A percentile compares a stretch with the other conserved stretches of the same genome.
phyloP scores from a whole-genome alignment of 2,329 filamentous ascomycete genomes.

The Fusarium sp. region DNA sequence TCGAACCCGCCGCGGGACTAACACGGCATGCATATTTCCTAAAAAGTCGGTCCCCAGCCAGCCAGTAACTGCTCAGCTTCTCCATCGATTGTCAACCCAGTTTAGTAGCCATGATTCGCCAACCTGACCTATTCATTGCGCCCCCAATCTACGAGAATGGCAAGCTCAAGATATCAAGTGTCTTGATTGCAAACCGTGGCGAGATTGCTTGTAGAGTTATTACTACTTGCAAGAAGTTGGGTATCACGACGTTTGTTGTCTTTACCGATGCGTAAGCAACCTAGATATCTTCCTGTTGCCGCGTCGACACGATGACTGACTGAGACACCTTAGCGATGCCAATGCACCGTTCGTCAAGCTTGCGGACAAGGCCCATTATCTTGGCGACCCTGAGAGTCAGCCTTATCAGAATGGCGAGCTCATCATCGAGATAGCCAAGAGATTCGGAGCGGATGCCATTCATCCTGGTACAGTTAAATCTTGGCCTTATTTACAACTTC shows the following conservation, averaged over 20 bases:
- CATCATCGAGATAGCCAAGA: not conserved
- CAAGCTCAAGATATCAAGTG: not conserved
- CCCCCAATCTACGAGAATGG: not conserved
- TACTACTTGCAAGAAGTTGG: not conserved
- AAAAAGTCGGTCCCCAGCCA: not conserved
- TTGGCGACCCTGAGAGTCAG: not conserved
- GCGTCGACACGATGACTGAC: not conserved
- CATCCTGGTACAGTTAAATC: not conserved
- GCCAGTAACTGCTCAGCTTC: not conserved
- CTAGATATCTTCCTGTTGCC: not conserved
- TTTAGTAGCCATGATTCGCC: not conserved
- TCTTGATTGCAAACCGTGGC: not conserved
- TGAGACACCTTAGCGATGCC: not conserved
- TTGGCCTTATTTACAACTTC: not conserved
- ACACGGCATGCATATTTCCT: not conserved
- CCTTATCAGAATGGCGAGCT: not conserved
- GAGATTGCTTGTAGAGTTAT: not conserved
- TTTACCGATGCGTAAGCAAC: not conserved
- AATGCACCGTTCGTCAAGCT: not conserved
- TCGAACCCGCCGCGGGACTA: not conserved
- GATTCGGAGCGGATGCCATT: not conserved
- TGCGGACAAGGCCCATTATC: not conserved
- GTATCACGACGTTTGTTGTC: not conserved
- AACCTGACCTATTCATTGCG: not conserved
- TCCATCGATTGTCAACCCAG: not conserved